phyloP scores from a whole-genome alignment of 805 yeast species.

The Lipomyces yamadae region DNA sequence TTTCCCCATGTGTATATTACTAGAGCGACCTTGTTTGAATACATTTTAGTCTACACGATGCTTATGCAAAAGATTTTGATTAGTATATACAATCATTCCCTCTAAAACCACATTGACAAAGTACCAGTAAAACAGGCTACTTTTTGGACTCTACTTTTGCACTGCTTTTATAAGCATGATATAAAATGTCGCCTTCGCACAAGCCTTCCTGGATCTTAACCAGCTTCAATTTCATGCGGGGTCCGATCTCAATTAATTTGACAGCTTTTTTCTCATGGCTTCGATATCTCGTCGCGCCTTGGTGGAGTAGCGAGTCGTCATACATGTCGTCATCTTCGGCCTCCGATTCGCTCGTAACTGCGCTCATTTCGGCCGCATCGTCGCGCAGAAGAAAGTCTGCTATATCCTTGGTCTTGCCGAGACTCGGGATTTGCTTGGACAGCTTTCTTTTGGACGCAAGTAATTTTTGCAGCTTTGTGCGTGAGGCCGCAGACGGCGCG shows the following conservation, averaged over 20 bases:
- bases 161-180: conserved; percentile 57
- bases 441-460: conserved; percentile 23
- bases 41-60: not conserved
- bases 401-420: conserved; percentile 70
- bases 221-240: conserved; percentile 75
- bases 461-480: conserved; percentile 32
- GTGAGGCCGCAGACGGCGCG: conserved; percentile 19
- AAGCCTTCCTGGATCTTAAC: conserved; percentile 91
- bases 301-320: conserved; percentile 51
- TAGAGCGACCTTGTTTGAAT: not conserved
- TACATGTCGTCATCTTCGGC: conserved; percentile 89
- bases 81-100: not conserved
- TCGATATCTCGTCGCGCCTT: conserved; percentile 13
- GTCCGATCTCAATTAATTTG: conserved; percentile 90
- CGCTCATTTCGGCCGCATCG: conserved; percentile 45
- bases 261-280: conserved; percentile 73
- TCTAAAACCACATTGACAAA: not conserved
- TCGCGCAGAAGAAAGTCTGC: conserved; percentile 68
- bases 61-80: not conserved
- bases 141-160: not conserved
- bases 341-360: conserved; percentile 90
- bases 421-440: conserved; percentile 67
- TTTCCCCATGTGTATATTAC: not conserved
- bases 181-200: conserved; percentile 84
- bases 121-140: not conserved